Percentiles rank a stretch among this genome's conserved stretches.
phyloP scores from a whole-genome alignment of 75 land plant genomes.

The Selaginella moellendorffii region DNA sequence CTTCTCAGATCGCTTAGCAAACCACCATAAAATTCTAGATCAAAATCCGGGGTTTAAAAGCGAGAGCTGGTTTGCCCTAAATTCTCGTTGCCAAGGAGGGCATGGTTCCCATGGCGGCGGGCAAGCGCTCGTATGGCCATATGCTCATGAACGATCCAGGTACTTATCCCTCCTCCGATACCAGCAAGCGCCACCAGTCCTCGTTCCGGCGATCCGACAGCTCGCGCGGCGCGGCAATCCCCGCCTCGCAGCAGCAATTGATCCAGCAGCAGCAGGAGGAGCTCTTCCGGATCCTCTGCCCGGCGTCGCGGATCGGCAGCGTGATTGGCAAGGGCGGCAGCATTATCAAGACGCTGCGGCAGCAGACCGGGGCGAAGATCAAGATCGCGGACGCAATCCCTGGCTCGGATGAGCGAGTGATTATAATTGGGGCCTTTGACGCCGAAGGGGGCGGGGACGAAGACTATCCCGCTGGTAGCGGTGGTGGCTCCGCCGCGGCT shows the following conservation, averaged over 20 bases:
- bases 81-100: too few species aligned
- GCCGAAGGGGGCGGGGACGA: background rate
- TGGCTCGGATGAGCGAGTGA: constrained; percentile 62
- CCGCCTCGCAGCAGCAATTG: background rate
- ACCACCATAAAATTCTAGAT: too few species aligned
- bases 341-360: constrained; percentile 47
- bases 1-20: too few species aligned
- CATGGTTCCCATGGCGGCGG: background rate
- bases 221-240: background rate
- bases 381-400: constrained; percentile 38
- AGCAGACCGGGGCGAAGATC: constrained; percentile 72
- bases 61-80: too few species aligned
- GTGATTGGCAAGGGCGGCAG: constrained; percentile 70
- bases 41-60: too few species aligned
- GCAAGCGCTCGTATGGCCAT: background rate
- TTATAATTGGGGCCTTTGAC: constrained; percentile 24
- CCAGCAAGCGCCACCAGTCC: background rate
- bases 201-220: background rate
- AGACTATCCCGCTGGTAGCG: background rate
- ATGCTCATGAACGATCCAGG: background rate
- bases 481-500: background rate
- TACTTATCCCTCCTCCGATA: background rate
- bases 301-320: constrained; percentile 40
- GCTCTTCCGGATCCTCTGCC: constrained; percentile 46
- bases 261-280: background rate